Evolutionary conservation across 2,329 filamentous ascomycete genomes (phyloP).

Genomic region (Neonectria faginata): DNA sequence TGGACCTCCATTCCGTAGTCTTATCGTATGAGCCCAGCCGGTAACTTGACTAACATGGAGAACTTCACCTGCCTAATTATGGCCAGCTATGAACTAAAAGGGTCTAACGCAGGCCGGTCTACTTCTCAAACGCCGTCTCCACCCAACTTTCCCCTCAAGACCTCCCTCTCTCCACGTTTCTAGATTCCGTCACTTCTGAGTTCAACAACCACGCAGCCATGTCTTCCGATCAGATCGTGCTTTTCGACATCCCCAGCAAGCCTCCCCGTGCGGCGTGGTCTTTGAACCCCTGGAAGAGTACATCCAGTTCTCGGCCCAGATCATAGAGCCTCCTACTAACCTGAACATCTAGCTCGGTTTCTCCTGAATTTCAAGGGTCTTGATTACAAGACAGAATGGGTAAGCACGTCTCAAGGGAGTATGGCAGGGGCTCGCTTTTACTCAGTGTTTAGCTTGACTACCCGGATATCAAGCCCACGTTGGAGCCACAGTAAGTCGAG

Average conservation of each 20-base stretch:
- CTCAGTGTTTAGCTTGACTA: slow-evolving; percentile 64
- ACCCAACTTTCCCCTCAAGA: slow-evolving; percentile 1
- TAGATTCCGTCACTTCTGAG: neutral
- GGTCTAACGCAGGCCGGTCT: neutral
- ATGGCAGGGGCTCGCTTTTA: neutral
- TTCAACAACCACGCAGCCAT: slow-evolving; percentile 35
- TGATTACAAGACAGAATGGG: slow-evolving; percentile 76
- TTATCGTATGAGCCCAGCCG: neutral
- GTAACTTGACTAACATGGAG: too few species aligned
- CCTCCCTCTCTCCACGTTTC: neutral
- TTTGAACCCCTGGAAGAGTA: slow-evolving; percentile 78
- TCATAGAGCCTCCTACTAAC: slow-evolving; percentile 14
- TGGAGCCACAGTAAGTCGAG: slow-evolving; percentile 64
- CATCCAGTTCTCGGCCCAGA: slow-evolving; percentile 6
- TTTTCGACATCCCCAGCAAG: slow-evolving; percentile 73
- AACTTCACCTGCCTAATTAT: neutral
- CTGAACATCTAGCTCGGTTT: slow-evolving; percentile 65
- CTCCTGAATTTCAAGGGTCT: slow-evolving; percentile 75
- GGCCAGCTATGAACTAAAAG: neutral
- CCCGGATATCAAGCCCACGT: slow-evolving; percentile 68
- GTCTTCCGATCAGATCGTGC: slow-evolving; percentile 56
- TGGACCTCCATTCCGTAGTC: neutral
- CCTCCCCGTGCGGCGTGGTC: slow-evolving; percentile 67
- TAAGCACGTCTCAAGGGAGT: slow-evolving; percentile 29
- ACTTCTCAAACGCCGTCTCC: neutral